Base-by-base conservation (phyloP, 2,329 filamentous ascomycete genomes). In the Tolypocladium pustulatum region DNA sequence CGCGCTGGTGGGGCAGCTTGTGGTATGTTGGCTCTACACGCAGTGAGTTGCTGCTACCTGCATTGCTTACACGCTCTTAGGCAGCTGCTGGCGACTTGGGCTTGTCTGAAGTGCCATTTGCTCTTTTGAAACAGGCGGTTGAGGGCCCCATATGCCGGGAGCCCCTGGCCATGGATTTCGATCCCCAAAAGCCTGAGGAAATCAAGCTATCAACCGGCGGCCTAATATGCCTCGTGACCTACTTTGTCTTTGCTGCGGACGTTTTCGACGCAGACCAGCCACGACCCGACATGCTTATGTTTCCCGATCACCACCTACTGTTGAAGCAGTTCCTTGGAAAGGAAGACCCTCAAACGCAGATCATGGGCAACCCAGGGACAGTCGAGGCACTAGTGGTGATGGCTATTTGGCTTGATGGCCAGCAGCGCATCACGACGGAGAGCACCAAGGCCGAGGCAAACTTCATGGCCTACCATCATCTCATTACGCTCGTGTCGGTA, bases 1-100 rank as follows among this genome's bases (percentile, higher is more conserved):
- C 61, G 81, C 82, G 8, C 80, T 88, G 54, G 79, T 90, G n/a
- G 88, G 89, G 0, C 86, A 91, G 66, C 73, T 92, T 30, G 85
- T 86, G 62, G 84, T 87, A 73, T 70, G 81, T 77, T 13, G 36
- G 27, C 20, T 38, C 15, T 5, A 12, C 27, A 3, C 59, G 12
- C 2, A 1, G 30, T 32, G 4, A 25, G 8, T 30, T 8, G 22
- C 3, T 17, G 13, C 4, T 36, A 10, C 13, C 54, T 55, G 12
- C 62, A 3, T 3, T 25, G n/a, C 58, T 69, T 59, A 69, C 37
- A 65, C 17, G 56, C 8, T n/a, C 22, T 30, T 58, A 86, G 76
- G 84, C 86, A 22, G 75, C 90, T 57, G 81, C 86, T 20, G 78
- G 83, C 57, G 85, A 88, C 66, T 71, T 88, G 2, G 83, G 81